Evolutionary conservation across 225 moss, liverwort and hornwort genomes (phyloP).

Genomic region (Bryum argenteum): DNA sequence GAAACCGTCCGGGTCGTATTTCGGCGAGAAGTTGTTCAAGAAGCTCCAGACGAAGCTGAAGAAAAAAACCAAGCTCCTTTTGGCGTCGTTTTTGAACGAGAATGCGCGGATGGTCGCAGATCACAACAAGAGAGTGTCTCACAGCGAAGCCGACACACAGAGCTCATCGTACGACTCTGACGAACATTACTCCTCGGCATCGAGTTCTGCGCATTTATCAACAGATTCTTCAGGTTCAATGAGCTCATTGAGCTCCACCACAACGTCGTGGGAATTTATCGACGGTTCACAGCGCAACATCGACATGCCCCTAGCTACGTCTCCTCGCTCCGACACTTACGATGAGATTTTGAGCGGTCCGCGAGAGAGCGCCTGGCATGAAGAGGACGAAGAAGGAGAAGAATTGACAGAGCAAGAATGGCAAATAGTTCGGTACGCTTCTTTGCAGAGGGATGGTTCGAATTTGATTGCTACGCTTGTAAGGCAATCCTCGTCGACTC

Average conservation of each 20-base stretch:
- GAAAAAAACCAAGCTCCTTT: slow-evolving; percentile 38
- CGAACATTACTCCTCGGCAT: slow-evolving; percentile 22
- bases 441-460: slow-evolving; percentile 22
- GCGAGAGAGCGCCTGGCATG: slow-evolving; percentile 49
- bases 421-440: slow-evolving; percentile 51
- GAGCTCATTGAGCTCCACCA: slow-evolving; percentile 42
- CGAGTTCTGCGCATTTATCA: slow-evolving; percentile 16
- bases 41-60: slow-evolving; percentile 45
- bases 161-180: slow-evolving; percentile 28
- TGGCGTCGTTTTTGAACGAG: slow-evolving; percentile 31
- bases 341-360: slow-evolving; percentile 30
- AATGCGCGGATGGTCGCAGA: slow-evolving; percentile 21
- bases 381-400: slow-evolving; percentile 42
- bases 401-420: slow-evolving; percentile 54
- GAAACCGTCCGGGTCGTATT: slow-evolving; percentile 27
- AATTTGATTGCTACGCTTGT: slow-evolving; percentile 43
- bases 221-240: slow-evolving; percentile 36
- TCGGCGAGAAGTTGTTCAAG: slow-evolving; percentile 53
- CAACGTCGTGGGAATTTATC: slow-evolving; percentile 39
- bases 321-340: slow-evolving; percentile 19
- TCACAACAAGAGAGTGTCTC: slow-evolving; percentile 16
- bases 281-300: slow-evolving; percentile 31
- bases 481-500: slow-evolving; percentile 31
- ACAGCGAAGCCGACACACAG: background rate
- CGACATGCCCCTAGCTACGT: slow-evolving; percentile 31